Evolutionary conservation across 2,329 filamentous ascomycete genomes (phyloP).

Genomic region (Huntiella savannae): DNA sequence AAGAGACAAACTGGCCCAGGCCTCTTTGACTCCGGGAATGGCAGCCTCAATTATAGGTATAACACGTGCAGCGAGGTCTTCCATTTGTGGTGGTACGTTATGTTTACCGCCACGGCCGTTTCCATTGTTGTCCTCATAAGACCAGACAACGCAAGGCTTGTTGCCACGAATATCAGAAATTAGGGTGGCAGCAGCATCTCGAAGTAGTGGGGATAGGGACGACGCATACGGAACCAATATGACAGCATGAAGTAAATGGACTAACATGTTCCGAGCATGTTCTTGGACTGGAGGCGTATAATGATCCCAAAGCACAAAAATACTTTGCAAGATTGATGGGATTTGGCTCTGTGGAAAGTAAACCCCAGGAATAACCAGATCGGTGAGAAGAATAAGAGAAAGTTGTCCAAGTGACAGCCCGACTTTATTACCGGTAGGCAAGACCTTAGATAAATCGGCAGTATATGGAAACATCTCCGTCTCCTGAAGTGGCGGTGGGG

Average conservation of each 20-base stretch:
- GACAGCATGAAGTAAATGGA: slow-evolving; percentile 89
- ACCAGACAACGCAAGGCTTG: slow-evolving; percentile 73
- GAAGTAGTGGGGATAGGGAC: slow-evolving; percentile 23
- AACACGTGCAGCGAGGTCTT: slow-evolving; percentile 61
- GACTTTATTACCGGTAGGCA: slow-evolving; percentile 77
- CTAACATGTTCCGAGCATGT: slow-evolving; percentile 91
- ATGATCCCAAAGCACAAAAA: slow-evolving; percentile 92
- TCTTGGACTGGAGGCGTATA: slow-evolving; percentile 91
- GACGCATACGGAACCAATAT: slow-evolving; percentile 57
- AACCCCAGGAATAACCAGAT: slow-evolving; percentile 85
- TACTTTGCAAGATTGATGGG: slow-evolving; percentile 72
- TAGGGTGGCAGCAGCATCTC: slow-evolving; percentile 65
- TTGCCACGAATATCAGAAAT: slow-evolving; percentile 75
- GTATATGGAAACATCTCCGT: slow-evolving; percentile 65
- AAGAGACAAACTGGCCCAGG: slow-evolving; percentile 77
- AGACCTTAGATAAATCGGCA: slow-evolving; percentile 58
- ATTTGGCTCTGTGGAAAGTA: slow-evolving; percentile 62
- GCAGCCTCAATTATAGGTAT: slow-evolving; percentile 69
- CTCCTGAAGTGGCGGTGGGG: slow-evolving; percentile 52
- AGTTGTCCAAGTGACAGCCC: slow-evolving; percentile 86
- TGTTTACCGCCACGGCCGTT: slow-evolving; percentile 48
- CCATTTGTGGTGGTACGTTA: slow-evolving; percentile 74
- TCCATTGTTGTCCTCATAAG: slow-evolving; percentile 80
- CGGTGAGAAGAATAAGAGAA: slow-evolving; percentile 81
- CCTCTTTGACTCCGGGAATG: slow-evolving; percentile 71